Evolutionary conservation across 2,329 filamentous ascomycete species (phyloP), one percentile per base, ranked within the genome.

Genomic region (Beauveria caledonica): DNA sequence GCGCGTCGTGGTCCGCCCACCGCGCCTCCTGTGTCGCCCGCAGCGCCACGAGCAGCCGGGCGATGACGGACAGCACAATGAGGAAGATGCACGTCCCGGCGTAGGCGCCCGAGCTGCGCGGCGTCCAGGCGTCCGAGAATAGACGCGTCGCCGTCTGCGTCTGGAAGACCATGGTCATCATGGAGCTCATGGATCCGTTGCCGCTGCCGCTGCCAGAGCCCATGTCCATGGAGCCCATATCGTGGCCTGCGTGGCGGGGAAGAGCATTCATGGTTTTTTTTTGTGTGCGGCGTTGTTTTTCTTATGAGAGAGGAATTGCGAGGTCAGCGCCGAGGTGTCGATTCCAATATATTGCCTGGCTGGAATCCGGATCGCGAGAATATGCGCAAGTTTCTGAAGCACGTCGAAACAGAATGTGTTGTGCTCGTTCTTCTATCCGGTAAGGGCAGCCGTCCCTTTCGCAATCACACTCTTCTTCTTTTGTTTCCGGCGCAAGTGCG

Each of bases 21-120:
- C 78, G 76, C 65, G 77, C 70, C 73, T 82, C 83, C 71, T 76
- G 81, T 73, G 77, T 85, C 75, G 76, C 84, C 71, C 90, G 91
- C 67, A 83, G 78, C 3, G 92, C 92, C 55, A 93, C 76, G 17
- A 96, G 78, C 21, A 79, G 75, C 57, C 92, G 88, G 69, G 87
- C 86, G 60, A 88, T 68, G 63, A 86, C 78, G 62, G 86, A 86
- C 56, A 97, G 85, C 49, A 88, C 67, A 70, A 96, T 86, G 62
- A 97, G 82, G 76, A 97, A 97, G 72, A 97, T 89, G 78, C 93
- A 96, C 29, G 91, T 96, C 60, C 86, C 93, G 1, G 90, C 91
- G 74, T 97, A 97, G 62, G 81, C 77, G 66, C 87, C 90, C 6
- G 80, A 77, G 40, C 77, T 86, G 29, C 70, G 74, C 5, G 93